Evolutionary conservation across 2,329 filamentous ascomycete species (phyloP).

Genomic region (Aspergillus calidoustus): DNA sequence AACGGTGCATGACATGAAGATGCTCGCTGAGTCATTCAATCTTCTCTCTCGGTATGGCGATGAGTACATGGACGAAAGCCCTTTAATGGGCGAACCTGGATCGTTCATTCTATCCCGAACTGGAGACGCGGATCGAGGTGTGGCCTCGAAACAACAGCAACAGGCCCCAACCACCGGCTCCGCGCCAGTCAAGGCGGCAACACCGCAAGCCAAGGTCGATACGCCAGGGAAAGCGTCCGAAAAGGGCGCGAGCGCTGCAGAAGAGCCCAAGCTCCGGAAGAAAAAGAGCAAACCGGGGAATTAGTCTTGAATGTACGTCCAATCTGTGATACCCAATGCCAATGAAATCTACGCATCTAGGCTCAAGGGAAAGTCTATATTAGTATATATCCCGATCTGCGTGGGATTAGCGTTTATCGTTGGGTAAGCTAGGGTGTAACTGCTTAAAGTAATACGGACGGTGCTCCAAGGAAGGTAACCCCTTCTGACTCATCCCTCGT

Average conservation of each 20-base stretch:
- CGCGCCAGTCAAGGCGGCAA: slow-evolving; percentile 28
- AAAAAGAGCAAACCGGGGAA: slow-evolving; percentile 41
- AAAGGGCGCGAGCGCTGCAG: slow-evolving; percentile 36
- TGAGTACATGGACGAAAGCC: slow-evolving; percentile 68
- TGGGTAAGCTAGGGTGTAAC: no score
- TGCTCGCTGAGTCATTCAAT: slow-evolving; percentile 53
- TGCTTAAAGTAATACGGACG: background rate
- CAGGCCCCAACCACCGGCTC: slow-evolving; percentile 8
- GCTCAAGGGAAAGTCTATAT: background rate
- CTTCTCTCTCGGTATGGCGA: slow-evolving; percentile 60
- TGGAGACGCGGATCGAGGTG: slow-evolving; percentile 35
- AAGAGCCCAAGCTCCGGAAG: slow-evolving; percentile 42
- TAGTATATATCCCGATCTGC: background rate
- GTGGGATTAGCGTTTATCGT: no score
- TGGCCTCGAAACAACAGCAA: slow-evolving; percentile 26
- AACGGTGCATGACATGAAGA: slow-evolving; percentile 43
- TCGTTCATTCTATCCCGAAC: slow-evolving; percentile 60
- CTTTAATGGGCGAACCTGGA: slow-evolving; percentile 66
- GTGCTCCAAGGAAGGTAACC: background rate
- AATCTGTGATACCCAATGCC: slow-evolving; percentile 7
- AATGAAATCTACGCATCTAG: slow-evolving; percentile 4
- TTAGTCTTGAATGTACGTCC: slow-evolving; percentile 16
- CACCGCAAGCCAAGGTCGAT: slow-evolving; percentile 40
- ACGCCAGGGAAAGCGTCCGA: slow-evolving; percentile 37
- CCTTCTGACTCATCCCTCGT: background rate